Percentiles rank a stretch among this genome's conserved stretches.
Evolutionary conservation across 2,329 filamentous ascomycete genomes (phyloP).

Genomic region (Macrophomina tecta): DNA sequence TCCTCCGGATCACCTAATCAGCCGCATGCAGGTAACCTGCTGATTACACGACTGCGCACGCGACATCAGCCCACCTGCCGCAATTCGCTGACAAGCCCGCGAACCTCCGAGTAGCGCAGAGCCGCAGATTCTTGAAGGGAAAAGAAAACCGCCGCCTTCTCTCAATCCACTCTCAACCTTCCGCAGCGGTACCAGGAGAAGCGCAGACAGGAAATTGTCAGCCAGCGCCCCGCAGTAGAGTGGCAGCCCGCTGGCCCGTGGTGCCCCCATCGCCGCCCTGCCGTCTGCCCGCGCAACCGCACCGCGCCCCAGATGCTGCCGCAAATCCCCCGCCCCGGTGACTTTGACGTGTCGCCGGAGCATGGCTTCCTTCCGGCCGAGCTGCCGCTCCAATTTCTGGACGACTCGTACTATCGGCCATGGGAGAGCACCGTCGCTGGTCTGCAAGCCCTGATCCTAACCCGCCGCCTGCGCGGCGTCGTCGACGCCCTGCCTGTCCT

Average conservation of each 20-base stretch:
- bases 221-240: background rate
- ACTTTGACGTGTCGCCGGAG: conserved; percentile 46
- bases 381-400: conserved; percentile 77
- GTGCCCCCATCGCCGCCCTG: background rate
- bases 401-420: conserved; percentile 90
- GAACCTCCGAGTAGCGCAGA: conserved; percentile 11
- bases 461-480: conserved; percentile 78
- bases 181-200: background rate
- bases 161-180: background rate
- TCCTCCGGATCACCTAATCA: conserved; percentile 9
- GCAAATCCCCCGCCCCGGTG: conserved; percentile 26
- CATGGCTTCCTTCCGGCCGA: conserved; percentile 89
- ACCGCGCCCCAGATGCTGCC: conserved; percentile 20
- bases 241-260: conserved; percentile 1
- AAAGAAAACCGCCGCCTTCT: background rate
- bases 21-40: background rate
- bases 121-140: background rate
- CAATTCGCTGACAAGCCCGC: background rate
- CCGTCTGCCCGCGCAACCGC: background rate
- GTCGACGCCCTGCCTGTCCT: conserved; percentile 83
- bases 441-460: conserved; percentile 84
- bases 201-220: background rate
- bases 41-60: conserved; percentile 10
- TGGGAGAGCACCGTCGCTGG: conserved; percentile 91
- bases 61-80: conserved; percentile 15